A percentile compares a stretch with the other conserved stretches of the same genome.
phyloP scores from a whole-genome alignment of 768 basidiomycete genomes.

The Tricholoma sp. region DNA sequence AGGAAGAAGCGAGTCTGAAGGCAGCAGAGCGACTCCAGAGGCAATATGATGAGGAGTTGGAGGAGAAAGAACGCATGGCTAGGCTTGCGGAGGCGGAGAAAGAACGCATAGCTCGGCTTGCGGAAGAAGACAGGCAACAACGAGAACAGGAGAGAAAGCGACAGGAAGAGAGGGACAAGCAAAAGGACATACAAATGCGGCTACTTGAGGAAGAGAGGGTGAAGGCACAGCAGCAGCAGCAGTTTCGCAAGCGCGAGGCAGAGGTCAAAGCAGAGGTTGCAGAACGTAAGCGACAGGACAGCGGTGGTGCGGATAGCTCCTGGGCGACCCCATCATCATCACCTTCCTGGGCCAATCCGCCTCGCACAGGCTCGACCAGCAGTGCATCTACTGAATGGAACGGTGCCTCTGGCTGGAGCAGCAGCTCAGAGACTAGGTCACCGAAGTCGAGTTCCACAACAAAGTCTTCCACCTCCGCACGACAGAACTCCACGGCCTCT shows the following conservation, averaged over 20 bases:
- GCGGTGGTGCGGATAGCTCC: constrained; percentile 27
- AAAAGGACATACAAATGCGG: constrained; percentile 17
- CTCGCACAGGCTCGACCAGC: constrained; percentile 12
- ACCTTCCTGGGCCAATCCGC: constrained; percentile 7
- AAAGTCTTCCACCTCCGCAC: constrained; percentile 19
- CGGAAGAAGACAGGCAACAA: constrained; percentile 17
- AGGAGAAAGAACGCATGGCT: constrained; percentile 20
- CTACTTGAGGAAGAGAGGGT: constrained; percentile 24
- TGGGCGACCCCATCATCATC: constrained; percentile 22
- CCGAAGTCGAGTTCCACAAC: constrained; percentile 24
- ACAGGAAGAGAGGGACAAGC: constrained; percentile 21
- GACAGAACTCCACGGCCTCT: constrained; percentile 21
- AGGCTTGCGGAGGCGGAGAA: constrained; percentile 20
- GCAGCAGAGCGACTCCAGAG: constrained; percentile 13
- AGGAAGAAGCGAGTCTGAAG: constrained; percentile 21
- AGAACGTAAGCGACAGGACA: constrained; percentile 43
- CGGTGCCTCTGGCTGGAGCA: constrained; percentile 5
- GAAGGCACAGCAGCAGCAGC: constrained; percentile 32
- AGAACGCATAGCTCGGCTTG: constrained; percentile 17
- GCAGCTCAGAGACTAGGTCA: constrained; percentile 17
- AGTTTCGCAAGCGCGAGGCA: constrained; percentile 38
- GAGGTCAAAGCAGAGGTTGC: constrained; percentile 36
- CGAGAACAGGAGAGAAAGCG: constrained; percentile 19
- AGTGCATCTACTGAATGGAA: constrained; percentile 20
- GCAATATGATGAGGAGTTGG: constrained; percentile 17